These are phyloP conservation scores for Paratinospora sagittata DNA, from an alignment of 164 flowering plant species.

Conservation along the genomic window DNA sequence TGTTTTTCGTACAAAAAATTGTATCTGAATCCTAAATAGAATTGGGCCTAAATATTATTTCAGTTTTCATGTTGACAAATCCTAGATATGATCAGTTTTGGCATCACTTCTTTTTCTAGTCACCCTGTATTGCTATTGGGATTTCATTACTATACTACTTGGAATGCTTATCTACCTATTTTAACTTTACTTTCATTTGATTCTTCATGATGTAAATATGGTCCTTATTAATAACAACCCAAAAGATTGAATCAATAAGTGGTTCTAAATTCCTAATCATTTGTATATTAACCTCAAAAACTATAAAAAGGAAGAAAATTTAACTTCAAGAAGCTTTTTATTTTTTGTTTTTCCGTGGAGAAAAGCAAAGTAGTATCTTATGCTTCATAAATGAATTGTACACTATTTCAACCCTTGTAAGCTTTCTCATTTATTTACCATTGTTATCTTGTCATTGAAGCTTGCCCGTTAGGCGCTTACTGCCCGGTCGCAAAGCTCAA, in stretches of 20 bases:
- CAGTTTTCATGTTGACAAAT: background rate
- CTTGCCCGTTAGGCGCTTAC: slow-evolving; percentile 82
- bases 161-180: background rate
- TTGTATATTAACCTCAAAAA: too few relatives aligned
- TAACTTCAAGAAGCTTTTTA: too few relatives aligned
- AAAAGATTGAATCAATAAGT: too few relatives aligned
- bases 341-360: too few relatives aligned
- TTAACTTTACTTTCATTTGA: too few relatives aligned
- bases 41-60: background rate
- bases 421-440: background rate
- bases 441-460: slow-evolving; percentile 28
- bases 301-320: too few relatives aligned
- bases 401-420: background rate
- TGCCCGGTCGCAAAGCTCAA: slow-evolving; percentile 68
- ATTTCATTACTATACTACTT: background rate
- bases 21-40: too few relatives aligned
- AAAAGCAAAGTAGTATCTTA: background rate
- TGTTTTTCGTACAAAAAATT: too few relatives aligned
- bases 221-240: too few relatives aligned
- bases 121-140: background rate
- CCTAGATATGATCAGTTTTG: background rate
- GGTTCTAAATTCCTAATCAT: too few relatives aligned
- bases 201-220: too few relatives aligned
- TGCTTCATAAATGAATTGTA: background rate
- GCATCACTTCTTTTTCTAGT: background rate